Conservation (phyloP, 176 grass and related monocot species). For the Carex pumila region DNA sequence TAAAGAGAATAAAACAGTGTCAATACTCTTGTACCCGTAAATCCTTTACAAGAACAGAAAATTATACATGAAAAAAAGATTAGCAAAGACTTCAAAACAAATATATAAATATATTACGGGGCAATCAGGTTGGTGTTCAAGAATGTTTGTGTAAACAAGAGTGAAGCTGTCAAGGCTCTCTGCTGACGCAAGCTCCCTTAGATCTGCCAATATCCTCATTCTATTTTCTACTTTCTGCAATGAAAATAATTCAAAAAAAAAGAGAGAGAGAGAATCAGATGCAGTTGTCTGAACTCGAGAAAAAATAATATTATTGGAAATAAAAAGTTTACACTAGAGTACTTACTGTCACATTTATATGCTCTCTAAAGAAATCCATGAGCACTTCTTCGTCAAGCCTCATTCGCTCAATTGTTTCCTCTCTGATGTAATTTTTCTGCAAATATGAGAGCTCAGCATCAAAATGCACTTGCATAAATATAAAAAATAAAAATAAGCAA, state of each 20-base stretch:
- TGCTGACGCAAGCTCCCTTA: constrained; percentile 94
- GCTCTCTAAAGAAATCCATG: constrained; percentile 95
- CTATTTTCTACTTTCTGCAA: constrained; percentile 97
- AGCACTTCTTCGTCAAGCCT: constrained; percentile 95
- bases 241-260: background rate
- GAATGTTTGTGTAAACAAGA: constrained; percentile 94
- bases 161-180: constrained; percentile 97
- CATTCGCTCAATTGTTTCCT: constrained; percentile 88
- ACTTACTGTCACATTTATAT: constrained; percentile 88
- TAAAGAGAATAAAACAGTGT: constrained; percentile 21
- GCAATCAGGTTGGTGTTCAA: constrained; percentile 98
- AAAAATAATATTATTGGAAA: background rate
- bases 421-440: constrained; percentile 80
- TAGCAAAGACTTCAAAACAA: background rate
- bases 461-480: background rate
- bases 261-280: background rate
- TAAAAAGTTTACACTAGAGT: constrained; percentile 24
- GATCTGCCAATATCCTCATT: constrained; percentile 86
- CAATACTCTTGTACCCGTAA: constrained; percentile 21
- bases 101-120: constrained; percentile 54
- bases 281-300: background rate
- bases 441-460: background rate
- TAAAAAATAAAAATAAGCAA: background rate
- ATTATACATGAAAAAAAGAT: background rate
- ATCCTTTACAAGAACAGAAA: background rate